Evolutionary conservation across 2,329 filamentous ascomycete genomes (phyloP), one percentile per base, ranked within the genome.

Genomic region (Cladorrhinum sp.): DNA sequence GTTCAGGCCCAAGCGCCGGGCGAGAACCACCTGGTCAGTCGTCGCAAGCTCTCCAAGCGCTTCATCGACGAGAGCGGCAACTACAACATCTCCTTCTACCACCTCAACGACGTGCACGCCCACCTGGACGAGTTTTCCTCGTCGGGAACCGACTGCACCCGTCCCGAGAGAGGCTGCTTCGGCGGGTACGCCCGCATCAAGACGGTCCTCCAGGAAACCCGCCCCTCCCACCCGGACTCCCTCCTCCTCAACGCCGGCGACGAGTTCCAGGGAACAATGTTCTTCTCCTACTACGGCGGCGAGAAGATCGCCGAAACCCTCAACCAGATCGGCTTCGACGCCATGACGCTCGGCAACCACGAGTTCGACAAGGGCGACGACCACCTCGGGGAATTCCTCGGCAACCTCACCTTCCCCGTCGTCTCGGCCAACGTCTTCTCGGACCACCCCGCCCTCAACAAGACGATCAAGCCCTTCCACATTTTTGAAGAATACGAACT

Each of bases 21-120:
- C 16, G 77, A 80, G 58, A 81, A 84, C 68, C 75, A 75, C 12
- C 74, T 85, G 24, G 75, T 79, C 67, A 84, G 80, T 71, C 75
- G 74, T 65, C 78, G 78, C 33, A 62, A 61, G 36, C 65, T 81
- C 46, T 66, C 70, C 46, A 84, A 82, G 74, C 80, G 82, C 33
- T 79, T 77, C 62, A 72, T 81, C 52, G 78, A 83, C 65, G 71
- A 72, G 23, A 69, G 76, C 3, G 81, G 80, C 36, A 77, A 84
- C 66, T 83, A 79, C 70, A 84, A 84, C 69, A 79, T 85, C 60
- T 83, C 85, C 6, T 87, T 88, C 75, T 88, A 87, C 74, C 86
- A 89, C 71, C 80, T 89, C 77, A 89, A 89, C 69, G 86, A 89
- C 69, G 84, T 89, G 14, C 86, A 89, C 70, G 81, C 86, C 14